Evolutionary conservation across 208 protist genomes (phyloP).

Genomic region (Trichomonas gallinae): DNA sequence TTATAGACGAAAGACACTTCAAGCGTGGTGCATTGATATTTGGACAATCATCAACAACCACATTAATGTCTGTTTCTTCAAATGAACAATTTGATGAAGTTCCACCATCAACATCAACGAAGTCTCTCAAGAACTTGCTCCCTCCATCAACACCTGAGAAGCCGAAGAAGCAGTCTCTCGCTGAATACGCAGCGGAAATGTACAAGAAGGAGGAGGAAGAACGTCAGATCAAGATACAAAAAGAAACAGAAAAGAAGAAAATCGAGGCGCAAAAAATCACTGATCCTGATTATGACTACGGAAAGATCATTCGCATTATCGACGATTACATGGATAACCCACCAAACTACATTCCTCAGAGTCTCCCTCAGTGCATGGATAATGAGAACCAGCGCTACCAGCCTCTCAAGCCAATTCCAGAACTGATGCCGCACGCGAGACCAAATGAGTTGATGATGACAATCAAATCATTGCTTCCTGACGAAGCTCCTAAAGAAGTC

Average conservation of each 20-base stretch:
- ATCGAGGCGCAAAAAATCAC: not conserved
- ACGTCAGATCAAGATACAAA: not conserved
- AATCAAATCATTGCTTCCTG: not conserved
- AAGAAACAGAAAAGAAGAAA: not conserved
- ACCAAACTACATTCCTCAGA: not conserved
- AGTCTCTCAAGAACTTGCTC: not conserved
- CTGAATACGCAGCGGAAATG: not conserved
- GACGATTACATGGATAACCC: not conserved
- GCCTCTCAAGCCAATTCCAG: not conserved
- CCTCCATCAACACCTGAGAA: not conserved
- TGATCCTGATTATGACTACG: not conserved
- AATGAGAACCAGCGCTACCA: not conserved
- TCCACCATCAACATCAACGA: not conserved
- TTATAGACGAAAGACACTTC: not conserved
- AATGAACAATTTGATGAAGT: too few relatives aligned
- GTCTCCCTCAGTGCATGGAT: not conserved
- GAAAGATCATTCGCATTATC: not conserved
- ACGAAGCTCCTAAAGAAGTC: not conserved
- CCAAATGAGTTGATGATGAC: not conserved
- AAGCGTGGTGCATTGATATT: not conserved
- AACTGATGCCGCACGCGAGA: not conserved
- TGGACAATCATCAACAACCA: not conserved
- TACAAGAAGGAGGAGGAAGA: not conserved
- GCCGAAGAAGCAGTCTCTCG: not conserved
- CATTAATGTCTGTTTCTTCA: too few relatives aligned